Conservation (phyloP, 2,329 filamentous ascomycete species). For the Scedosporium minutisporum region DNA sequence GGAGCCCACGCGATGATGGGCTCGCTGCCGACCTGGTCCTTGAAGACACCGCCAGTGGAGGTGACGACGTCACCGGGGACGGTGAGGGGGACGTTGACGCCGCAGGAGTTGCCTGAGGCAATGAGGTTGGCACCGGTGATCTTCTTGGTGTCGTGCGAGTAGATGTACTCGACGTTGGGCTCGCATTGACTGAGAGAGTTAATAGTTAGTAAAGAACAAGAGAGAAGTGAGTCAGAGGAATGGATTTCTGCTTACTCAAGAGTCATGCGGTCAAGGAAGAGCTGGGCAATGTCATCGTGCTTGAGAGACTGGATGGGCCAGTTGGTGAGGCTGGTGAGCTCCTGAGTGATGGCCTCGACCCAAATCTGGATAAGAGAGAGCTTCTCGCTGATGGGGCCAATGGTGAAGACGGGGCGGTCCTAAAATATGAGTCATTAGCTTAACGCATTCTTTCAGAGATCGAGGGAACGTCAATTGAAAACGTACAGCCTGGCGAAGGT, state of each 20-base stretch:
- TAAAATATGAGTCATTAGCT: conserved; percentile 5
- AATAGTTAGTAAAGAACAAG: neutral
- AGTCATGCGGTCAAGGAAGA: conserved; percentile 42
- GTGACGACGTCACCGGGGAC: conserved; percentile 34
- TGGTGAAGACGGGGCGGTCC: conserved; percentile 33
- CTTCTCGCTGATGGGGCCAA: conserved; percentile 35
- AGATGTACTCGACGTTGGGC: conserved; percentile 36
- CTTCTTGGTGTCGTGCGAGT: conserved; percentile 27
- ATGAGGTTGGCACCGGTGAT: conserved; percentile 42
- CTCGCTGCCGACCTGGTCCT: conserved; percentile 44
- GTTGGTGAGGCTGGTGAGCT: conserved; percentile 37
- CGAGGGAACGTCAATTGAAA: neutral
- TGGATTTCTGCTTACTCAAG: conserved; percentile 27
- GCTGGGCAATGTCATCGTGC: conserved; percentile 36
- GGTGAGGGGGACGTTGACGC: conserved; percentile 42
- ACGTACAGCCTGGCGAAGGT: conserved; percentile 33
- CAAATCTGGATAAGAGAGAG: conserved; percentile 47
- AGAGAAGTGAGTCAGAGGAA: neutral
- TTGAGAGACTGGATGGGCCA: conserved; percentile 16
- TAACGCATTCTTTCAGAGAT: neutral
- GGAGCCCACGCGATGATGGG: conserved; percentile 40
- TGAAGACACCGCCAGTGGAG: conserved; percentile 28
- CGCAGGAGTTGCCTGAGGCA: conserved; percentile 38
- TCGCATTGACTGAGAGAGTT: conserved; percentile 24
- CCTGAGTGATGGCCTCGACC: conserved; percentile 42